Conservation (phyloP, 257 asterid species). For the Gentiana straminea region DNA sequence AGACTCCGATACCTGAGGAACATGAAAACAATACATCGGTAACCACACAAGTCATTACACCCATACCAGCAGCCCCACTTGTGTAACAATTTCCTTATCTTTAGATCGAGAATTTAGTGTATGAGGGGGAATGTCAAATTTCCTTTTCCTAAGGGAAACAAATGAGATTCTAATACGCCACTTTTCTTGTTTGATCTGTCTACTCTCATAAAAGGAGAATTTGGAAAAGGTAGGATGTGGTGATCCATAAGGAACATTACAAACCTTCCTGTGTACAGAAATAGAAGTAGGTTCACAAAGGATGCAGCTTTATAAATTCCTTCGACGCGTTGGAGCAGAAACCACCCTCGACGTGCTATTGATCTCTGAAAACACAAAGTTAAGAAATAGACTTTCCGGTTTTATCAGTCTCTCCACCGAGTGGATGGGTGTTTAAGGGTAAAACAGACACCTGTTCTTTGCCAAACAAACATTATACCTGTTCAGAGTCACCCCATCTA, state of each 20-base stretch:
- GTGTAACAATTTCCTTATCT: background rate
- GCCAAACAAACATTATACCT: slow-evolving; percentile 28
- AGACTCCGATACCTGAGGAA: slow-evolving; percentile 77
- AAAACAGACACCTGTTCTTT: background rate
- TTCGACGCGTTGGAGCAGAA: slow-evolving; percentile 67
- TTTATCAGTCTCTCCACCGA: background rate
- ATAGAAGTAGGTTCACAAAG: slow-evolving; percentile 78
- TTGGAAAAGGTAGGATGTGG: background rate
- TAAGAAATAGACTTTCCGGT: background rate
- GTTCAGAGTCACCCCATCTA: slow-evolving; percentile 96
- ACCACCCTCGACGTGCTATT: slow-evolving; percentile 73
- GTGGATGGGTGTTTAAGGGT: background rate
- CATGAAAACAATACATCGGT: slow-evolving; percentile 1
- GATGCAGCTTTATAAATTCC: slow-evolving; percentile 88
- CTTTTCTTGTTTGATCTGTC: too few species aligned
- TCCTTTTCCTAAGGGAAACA: too few species aligned
- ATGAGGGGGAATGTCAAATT: too few species aligned
- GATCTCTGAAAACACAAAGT: slow-evolving; percentile 46
- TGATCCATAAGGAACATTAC: slow-evolving; percentile 12
- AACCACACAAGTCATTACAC: background rate
- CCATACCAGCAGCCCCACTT: background rate
- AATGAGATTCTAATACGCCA: too few species aligned
- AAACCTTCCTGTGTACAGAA: slow-evolving; percentile 91
- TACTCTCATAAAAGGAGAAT: too few species aligned
- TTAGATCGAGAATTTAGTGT: too few species aligned